These are phyloP conservation scores for Aspergillus puulaauensis DNA, from an alignment of 2,329 filamentous ascomycete genomes.

Conservation along the genomic window DNA sequence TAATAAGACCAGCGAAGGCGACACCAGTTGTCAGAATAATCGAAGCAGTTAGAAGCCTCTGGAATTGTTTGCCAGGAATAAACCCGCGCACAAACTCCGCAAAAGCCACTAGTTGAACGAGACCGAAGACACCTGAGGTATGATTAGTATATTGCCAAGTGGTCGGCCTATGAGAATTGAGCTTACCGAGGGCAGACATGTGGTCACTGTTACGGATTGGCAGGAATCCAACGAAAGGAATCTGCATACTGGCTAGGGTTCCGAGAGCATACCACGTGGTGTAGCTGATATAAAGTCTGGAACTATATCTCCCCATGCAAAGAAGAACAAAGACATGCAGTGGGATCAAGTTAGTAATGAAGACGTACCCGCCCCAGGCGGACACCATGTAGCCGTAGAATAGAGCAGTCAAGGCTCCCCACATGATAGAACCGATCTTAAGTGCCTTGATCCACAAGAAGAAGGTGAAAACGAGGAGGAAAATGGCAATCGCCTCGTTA, in stretches of 20 bases:
- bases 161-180: constrained; percentile 7
- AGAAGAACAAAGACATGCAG: constrained; percentile 92
- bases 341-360: constrained; percentile 96
- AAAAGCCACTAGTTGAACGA: constrained; percentile 89
- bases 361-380: constrained; percentile 98
- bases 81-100: constrained; percentile 88
- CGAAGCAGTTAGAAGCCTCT: constrained; percentile 77
- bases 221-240: constrained; percentile 96
- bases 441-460: constrained; percentile 99
- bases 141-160: constrained; percentile 19
- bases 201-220: constrained; percentile 97
- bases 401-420: constrained; percentile 89
- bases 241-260: constrained; percentile 97
- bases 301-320: constrained; percentile 95
- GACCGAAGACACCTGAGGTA: constrained; percentile 79
- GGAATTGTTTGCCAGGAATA: constrained; percentile 89
- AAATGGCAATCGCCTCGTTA: constrained; percentile 99
- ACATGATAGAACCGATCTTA: constrained; percentile 94
- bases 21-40: constrained; percentile 73
- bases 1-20: constrained; percentile 72
- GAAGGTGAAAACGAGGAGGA: constrained; percentile 97
- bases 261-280: constrained; percentile 97
- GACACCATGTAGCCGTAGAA: constrained; percentile 99
- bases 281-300: constrained; percentile 91
- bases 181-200: constrained; percentile 88